These are phyloP conservation scores for Bacidia rubella DNA, from an alignment of 495 filamentous ascomycete genomes.

Conservation along the genomic window DNA sequence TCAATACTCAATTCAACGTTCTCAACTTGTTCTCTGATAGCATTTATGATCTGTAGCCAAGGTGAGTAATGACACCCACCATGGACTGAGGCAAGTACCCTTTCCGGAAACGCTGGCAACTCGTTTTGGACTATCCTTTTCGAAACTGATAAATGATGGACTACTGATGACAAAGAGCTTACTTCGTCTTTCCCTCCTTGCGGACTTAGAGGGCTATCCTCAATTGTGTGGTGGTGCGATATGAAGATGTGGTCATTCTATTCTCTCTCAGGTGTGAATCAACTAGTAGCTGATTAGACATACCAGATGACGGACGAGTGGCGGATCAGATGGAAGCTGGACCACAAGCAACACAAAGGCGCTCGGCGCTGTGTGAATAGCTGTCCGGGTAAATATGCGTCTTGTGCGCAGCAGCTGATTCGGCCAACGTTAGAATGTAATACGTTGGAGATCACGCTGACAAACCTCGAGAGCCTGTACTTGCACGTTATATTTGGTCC, in stretches of 20 bases:
- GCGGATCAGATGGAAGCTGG: conserved; percentile 31
- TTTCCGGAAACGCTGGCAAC: background rate
- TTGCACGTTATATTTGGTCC: conserved; percentile 58
- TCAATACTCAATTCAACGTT: conserved; percentile 43
- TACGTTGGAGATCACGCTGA: background rate
- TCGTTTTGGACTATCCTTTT: too few relatives aligned
- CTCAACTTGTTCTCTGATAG: conserved; percentile 25
- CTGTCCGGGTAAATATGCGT: conserved; percentile 58
- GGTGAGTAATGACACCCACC: background rate
- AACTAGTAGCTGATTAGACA: conserved; percentile 6
- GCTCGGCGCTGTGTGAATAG: conserved; percentile 58
- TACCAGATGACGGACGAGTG: conserved; percentile 37
- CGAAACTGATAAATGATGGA: too few relatives aligned
- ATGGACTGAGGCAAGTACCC: background rate
- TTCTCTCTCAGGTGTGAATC: conserved; percentile 7
- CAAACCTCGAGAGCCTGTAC: conserved; percentile 65
- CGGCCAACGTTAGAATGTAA: background rate
- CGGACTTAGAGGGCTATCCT: conserved; percentile 57
- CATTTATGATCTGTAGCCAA: conserved; percentile 32
- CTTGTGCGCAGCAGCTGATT: conserved; percentile 63
- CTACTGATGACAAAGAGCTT: background rate
- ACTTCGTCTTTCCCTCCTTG: too few relatives aligned
- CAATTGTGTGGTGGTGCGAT: conserved; percentile 67
- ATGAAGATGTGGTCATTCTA: conserved; percentile 79
- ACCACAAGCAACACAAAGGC: conserved; percentile 72